phyloP scores from a whole-genome alignment of 768 basidiomycete species.

The Leucosporidium creatinivorum region DNA sequence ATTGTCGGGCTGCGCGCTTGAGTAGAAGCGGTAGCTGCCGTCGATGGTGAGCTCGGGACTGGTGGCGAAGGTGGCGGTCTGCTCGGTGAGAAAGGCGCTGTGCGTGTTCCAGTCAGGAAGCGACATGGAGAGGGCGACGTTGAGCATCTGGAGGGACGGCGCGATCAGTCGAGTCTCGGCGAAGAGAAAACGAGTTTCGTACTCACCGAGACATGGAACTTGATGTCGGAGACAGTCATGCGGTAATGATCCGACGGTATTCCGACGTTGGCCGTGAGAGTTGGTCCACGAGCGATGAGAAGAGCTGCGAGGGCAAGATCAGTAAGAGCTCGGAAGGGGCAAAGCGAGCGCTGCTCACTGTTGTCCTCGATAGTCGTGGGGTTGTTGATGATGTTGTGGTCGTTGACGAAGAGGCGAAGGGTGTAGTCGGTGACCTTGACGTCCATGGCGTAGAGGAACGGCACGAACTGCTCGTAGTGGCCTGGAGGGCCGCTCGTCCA shows the following conservation, averaged over 20 bases:
- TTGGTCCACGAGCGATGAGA: conserved; percentile 57
- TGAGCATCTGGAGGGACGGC: conserved; percentile 22
- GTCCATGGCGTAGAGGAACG: conserved; percentile 66
- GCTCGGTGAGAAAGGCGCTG: conserved; percentile 57
- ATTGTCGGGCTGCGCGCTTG: conserved; percentile 59
- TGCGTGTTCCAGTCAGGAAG: conserved; percentile 87
- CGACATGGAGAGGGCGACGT: conserved; percentile 55
- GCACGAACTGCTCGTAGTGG: conserved; percentile 74
- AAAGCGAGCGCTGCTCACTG: conserved; percentile 47
- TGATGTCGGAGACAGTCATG: conserved; percentile 59
- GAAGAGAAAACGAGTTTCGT: not conserved
- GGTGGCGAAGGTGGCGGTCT: conserved; percentile 58
- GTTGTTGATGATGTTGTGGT: conserved; percentile 93
- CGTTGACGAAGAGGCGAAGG: conserved; percentile 77
- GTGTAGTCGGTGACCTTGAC: conserved; percentile 67
- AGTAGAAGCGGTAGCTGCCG: conserved; percentile 67
- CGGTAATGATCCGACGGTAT: conserved; percentile 68
- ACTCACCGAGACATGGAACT: conserved; percentile 54
- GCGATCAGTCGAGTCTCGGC: conserved; percentile 40
- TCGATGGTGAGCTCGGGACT: conserved; percentile 53
- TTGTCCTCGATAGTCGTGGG: conserved; percentile 76
- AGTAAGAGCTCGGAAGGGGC: conserved; percentile 8
- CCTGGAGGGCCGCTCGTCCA: conserved; percentile 77
- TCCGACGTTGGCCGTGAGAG: conserved; percentile 49
- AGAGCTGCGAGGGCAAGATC: conserved; percentile 52